phyloP scores from a whole-genome alignment of 2,329 filamentous ascomycete genomes.

The Aspergillus novoparasiticus region DNA sequence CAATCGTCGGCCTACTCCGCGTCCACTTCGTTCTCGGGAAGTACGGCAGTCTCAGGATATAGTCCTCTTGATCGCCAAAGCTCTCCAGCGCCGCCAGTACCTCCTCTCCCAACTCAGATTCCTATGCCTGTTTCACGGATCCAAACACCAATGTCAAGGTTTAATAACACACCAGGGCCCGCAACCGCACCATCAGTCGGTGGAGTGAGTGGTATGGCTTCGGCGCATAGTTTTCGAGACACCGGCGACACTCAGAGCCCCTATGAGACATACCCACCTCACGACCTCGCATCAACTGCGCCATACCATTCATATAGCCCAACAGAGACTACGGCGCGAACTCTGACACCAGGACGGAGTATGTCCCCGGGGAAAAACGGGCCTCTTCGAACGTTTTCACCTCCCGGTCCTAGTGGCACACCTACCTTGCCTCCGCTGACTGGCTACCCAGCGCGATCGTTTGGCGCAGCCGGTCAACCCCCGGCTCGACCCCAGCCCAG shows the following conservation, averaged over 20 bases:
- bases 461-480: conserved; percentile 16
- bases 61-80: conserved; percentile 37
- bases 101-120: conserved; percentile 30
- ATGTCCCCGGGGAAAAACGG: conserved; percentile 10
- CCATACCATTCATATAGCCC: conserved; percentile 26
- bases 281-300: not conserved
- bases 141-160: conserved; percentile 18
- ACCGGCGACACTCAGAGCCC: conserved; percentile 9
- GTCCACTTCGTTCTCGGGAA: conserved; percentile 51
- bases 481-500: conserved; percentile 17
- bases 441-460: conserved; percentile 20
- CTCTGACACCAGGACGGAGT: conserved; percentile 18
- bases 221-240: conserved; percentile 6
- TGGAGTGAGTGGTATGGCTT: conserved; percentile 19
- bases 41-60: conserved; percentile 35
- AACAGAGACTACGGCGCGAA: conserved; percentile 24
- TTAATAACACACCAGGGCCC: conserved; percentile 13
- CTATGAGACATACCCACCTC: conserved; percentile 6
- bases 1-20: conserved; percentile 55
- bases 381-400: conserved; percentile 14
- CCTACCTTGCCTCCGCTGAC: conserved; percentile 13
- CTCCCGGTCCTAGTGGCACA: conserved; percentile 8
- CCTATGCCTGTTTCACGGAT: conserved; percentile 23
- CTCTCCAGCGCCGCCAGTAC: conserved; percentile 34
- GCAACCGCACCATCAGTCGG: conserved; percentile 26